These are phyloP conservation scores for Lenwebbia sp. DNA, from an alignment of 345 rosid species.

Conservation along the genomic window DNA sequence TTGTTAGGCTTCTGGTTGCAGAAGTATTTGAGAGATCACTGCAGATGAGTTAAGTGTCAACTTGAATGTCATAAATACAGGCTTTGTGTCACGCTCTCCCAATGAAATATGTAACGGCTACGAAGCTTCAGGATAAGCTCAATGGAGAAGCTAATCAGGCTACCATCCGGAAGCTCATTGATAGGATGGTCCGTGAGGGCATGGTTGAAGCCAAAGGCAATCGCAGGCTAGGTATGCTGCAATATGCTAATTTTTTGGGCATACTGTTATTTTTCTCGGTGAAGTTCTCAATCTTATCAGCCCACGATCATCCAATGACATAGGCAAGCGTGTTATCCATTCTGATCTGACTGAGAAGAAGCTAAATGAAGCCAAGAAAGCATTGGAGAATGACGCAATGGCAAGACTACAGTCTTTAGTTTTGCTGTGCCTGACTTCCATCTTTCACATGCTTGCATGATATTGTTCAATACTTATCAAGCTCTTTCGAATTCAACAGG, in stretches of 20 bases:
- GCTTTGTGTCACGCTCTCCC: constrained; percentile 83
- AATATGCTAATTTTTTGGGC: background rate
- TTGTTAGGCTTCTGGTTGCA: background rate
- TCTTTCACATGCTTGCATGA: background rate
- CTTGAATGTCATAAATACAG: constrained; percentile 17
- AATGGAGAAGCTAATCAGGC: constrained; percentile 63
- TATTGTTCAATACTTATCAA: background rate
- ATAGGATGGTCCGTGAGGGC: constrained; percentile 72
- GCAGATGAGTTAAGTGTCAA: background rate
- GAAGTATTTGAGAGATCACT: background rate
- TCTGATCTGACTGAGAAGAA: constrained; percentile 54
- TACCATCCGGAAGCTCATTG: constrained; percentile 54
- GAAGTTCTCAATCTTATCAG: background rate
- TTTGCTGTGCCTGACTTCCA: background rate
- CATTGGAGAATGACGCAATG: constrained; percentile 41
- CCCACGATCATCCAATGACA: background rate
- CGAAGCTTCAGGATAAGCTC: constrained; percentile 72
- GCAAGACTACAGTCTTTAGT: constrained; percentile 13
- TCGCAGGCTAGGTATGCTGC: constrained; percentile 61
- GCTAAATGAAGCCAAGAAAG: constrained; percentile 69
- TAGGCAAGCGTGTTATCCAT: constrained; percentile 86
- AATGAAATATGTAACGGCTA: constrained; percentile 53
- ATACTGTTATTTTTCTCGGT: background rate
- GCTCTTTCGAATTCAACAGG: constrained; percentile 27
- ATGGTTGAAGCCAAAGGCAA: constrained; percentile 61